Evolutionary conservation across 495 filamentous ascomycete genomes (phyloP), one percentile per base, ranked within the genome.

Genomic region (Penicillium angulare): DNA sequence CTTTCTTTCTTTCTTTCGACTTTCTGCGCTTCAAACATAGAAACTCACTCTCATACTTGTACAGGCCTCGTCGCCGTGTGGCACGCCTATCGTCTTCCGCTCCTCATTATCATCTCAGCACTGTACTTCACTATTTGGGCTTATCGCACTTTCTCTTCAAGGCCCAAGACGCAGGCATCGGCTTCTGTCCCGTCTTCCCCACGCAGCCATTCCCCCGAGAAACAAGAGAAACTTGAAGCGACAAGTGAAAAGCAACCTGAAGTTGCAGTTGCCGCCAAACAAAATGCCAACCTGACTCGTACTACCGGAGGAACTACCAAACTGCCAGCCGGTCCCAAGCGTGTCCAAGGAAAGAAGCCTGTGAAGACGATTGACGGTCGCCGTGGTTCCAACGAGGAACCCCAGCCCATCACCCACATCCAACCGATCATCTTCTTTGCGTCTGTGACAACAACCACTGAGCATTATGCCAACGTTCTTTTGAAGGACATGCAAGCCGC

Each of bases 401-500:
- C 12, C 6, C 49, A 56, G 8, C 55, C 60, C 16, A 23, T 63
- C 43, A 50, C 55, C 1, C 60, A 52, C 54, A 83, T 95, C 31
- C 90, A 95, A 61, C 79, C 86, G 1, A 68, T 95, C 17, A 75
- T 97, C 2, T 97, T 97, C 73, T 97, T 82, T 66, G 90, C 89
- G 6, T 93, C 90, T 7, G 72, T 96, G 51, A 92, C 87, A 16
- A 87, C 80, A 12, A 86, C 78, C 29, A 97, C 92, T 16, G 86
- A 92, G 56, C 79, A 77, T 53, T 80, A 79, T 55, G 86, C 87
- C 0, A 73, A 78, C 21, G 52, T 71, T 0, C 77, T 90, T 23
- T 72, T 78, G 20, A 72, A 84, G 44, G 68, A 73, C 2, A 57
- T 92, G 7, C 67, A 66, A 13, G 47, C 44, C 1, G 69, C 64